Evolutionary conservation across 108 stramenopile genomes (phyloP), one percentile per base, ranked within the genome.

Genomic region (Cyclostephanos invisitatus): DNA sequence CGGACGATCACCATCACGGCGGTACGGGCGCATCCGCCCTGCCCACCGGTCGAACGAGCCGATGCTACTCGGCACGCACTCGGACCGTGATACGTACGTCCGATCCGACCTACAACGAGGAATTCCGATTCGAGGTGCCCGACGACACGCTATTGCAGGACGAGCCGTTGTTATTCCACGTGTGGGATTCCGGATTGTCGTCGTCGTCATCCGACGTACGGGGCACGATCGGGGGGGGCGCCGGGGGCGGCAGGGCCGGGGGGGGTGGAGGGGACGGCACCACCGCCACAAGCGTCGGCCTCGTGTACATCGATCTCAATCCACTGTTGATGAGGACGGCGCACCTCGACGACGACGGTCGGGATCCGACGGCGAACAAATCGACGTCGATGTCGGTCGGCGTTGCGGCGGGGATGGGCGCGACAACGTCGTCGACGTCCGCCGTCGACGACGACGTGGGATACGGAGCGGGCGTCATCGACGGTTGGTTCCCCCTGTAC

Each of bases 141-240:
- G 95, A 95, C 82, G 98, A 98, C 83, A 92, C 95, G 8, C 64
- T 96, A n/a, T 72, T 98, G 48, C 96, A 98, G 76, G 96, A 98
- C 80, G 96, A 96, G 62, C 98, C 98, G 0, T 79, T 98, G 17
- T 89, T 97, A 58, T 96, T 98, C 66, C 91, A 89, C 78, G 96
- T 97, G 29, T 91, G 93, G 73, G 95, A 97, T 66, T 40, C 50
- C n/a, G n/a, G n/a, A n/a, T n/a, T n/a, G n/a, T n/a, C n/a, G n/a
- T n/a, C n/a, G n/a, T n/a, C n/a, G n/a, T n/a, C n/a, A n/a, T n/a
- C n/a, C n/a, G n/a, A n/a, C n/a, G n/a, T 77, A 84, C 62, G 80
- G 72, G 1, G 79, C 64, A 53, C 80, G 75, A 37, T 66, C 6
- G 24, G 24, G 7, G 55, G 4, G 22, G 24, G 56, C 17, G 29